These are phyloP conservation scores for Fraxinus nigra DNA, from an alignment of 305 asterid species.

Conservation along the genomic window DNA sequence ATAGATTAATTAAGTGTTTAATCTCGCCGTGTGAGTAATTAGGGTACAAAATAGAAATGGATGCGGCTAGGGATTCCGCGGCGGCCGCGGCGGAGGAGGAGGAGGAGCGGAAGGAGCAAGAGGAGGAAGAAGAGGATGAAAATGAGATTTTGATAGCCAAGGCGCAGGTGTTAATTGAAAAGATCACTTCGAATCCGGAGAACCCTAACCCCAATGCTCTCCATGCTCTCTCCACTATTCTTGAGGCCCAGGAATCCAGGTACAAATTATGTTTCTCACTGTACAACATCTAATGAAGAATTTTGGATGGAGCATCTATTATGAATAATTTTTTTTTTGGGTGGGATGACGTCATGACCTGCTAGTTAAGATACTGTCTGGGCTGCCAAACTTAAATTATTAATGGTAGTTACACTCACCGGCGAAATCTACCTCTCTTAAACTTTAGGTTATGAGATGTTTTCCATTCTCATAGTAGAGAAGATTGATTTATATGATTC, in stretches of 20 bases:
- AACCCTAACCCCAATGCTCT: slow-evolving; percentile 80
- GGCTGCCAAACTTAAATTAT: not conserved
- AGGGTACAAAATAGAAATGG: slow-evolving; percentile 26
- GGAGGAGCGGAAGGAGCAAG: slow-evolving; percentile 35
- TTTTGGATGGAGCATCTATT: not conserved
- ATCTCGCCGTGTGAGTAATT: not conserved
- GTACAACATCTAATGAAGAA: not conserved
- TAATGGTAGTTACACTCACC: not conserved
- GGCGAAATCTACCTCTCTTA: not conserved
- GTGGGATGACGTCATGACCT: not conserved
- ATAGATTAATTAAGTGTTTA: not conserved
- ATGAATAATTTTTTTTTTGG: not conserved
- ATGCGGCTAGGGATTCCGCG: slow-evolving; percentile 37
- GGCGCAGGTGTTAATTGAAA: slow-evolving; percentile 74
- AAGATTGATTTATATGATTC: not conserved
- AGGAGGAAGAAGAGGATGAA: slow-evolving; percentile 52
- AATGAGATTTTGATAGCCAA: slow-evolving; percentile 57
- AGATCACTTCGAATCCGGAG: slow-evolving; percentile 65
- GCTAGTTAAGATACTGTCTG: not conserved
- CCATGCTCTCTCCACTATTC: slow-evolving; percentile 79
- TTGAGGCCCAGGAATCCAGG: slow-evolving; percentile 86
- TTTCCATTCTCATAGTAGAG: not conserved
- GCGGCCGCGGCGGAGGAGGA: slow-evolving; percentile 26
- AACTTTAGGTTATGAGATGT: not conserved
- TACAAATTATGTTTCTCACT: slow-evolving; percentile 24